Base-by-base conservation (phyloP, 805 yeast species). In the Diddensiella santjacobensis region DNA sequence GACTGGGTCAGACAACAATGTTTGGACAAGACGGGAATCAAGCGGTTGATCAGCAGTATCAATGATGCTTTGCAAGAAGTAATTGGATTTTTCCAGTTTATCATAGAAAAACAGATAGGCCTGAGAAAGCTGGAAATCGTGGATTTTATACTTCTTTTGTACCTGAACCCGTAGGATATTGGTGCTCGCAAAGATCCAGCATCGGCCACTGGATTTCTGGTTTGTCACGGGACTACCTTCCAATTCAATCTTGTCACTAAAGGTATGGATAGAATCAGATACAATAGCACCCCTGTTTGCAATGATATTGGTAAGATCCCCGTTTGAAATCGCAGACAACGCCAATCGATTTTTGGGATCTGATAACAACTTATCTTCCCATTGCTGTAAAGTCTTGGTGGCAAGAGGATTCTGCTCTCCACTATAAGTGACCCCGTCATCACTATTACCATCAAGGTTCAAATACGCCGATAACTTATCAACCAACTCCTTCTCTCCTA, bases 171-270 rank as follows among this genome's bases (percentile, higher is more conserved):
- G 75, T 60, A 87, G 69, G 47, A 84, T 75, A 59, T 88, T 88
- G 47, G 87, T 79, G 1, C 91, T 77, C 8, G 96, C 96, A 66
- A 87, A 88, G 53, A 87, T 74, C 96, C 96, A 87, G 68, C 96
- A 87, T 59, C 96, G 71, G 33, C 96, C 96, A 22, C 87, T 79
- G 8, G 80, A 66, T 56, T 77, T 76, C 71, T 87, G 96, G 67
- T 83, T 83, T 48, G 84, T 81, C n/a, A 84, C 74, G 23, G 90
- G 89, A 1, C 77, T 59, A 3, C 83, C 84, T 57, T 78, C 81
- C 8, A 70, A 65, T 38, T 71, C 70, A 35, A 78, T 71, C 51
- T 65, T 67, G 50, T 67, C 60, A 59, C 70, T 71, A 70, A 75
- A 78, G 4, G 71, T 66, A 29, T 55, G 58, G n/a, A 55, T 51